Evolutionary conservation across 805 yeast genomes (phyloP).

Genomic region (Barnettozyma botsteinii): DNA sequence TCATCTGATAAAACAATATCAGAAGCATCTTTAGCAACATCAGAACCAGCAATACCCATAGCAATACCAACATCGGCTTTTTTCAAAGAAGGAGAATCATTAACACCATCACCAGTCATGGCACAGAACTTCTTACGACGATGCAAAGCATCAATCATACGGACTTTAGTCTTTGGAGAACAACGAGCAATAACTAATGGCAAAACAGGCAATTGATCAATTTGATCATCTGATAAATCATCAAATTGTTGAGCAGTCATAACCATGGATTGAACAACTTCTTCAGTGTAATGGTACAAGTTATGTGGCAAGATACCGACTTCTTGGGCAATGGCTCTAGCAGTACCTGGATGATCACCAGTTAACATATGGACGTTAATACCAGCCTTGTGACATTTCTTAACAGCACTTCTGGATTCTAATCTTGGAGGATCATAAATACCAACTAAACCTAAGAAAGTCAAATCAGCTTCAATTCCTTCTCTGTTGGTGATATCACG

Average conservation of each 20-base stretch:
- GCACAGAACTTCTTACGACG: constrained; percentile 61
- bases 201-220: constrained; percentile 58
- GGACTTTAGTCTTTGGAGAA: constrained; percentile 76
- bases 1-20: constrained; percentile 74
- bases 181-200: constrained; percentile 80
- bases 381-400: constrained; percentile 66
- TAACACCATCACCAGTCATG: constrained; percentile 83
- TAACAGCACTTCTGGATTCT: constrained; percentile 62
- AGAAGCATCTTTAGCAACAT: constrained; percentile 80
- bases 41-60: constrained; percentile 77
- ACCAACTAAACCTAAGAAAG: constrained; percentile 65
- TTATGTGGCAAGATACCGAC: constrained; percentile 70
- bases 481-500: constrained; percentile 33
- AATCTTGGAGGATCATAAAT: constrained; percentile 76
- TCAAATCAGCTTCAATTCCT: constrained; percentile 45
- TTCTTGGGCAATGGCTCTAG: constrained; percentile 73
- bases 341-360: constrained; percentile 78
- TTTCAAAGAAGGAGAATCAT: constrained; percentile 73
- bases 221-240: constrained; percentile 49
- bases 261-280: constrained; percentile 58
- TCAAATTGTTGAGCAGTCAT: constrained; percentile 76
- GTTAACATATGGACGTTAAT: constrained; percentile 78
- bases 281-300: constrained; percentile 47
- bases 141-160: constrained; percentile 74
- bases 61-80: constrained; percentile 80